Evolutionary conservation across 2,329 filamentous ascomycete species (phyloP), one percentile per base, ranked within the genome.

Genomic region (Diaporthe citrichinensis): DNA sequence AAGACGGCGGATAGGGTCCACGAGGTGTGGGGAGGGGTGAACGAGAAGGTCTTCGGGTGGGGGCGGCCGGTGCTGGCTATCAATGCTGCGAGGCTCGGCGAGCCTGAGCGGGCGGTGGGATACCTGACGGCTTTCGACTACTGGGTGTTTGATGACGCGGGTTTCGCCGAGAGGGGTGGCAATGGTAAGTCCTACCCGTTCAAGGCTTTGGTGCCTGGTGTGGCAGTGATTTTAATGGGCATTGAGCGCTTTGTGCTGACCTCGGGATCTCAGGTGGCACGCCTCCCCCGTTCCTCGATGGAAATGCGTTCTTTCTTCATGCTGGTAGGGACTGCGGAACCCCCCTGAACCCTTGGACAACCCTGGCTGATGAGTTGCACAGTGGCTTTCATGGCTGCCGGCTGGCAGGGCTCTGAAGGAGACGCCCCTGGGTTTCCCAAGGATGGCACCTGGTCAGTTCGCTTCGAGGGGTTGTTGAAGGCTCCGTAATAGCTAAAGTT

Each of bases 1-100:
- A 80, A 77, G 71, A 88, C 86, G 0, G 83, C 85, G 0, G 80
- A 84, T 12, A 84, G 83, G 76, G 81, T 88, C 1, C 80, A 78
- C 61, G 80, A 84, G 25, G 78, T 83, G 0, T 88, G 87, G 87
- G 65, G 65, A 0, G 51, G n/a, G 2, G 81, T 84, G 10, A 84
- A 87, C 41, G 79, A 80, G 25, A 82, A 84, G 46, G 85, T 85
- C 5, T 86, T 83, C 9, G 86, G 87, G 0, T 89, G 87, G 87
- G 87, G 87, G 23, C 84, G 87, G 8, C 85, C 85, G 0, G 83
- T 88, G 73, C 73, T 88, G 28, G 86, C 87, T 0, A 88, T 89
- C 78, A 88, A 86, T 68, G 83, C 85, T 7, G 82, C 84, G 0
- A 80, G 84, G 15, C 80, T 88, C 23, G 85, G 86, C 0, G 83